These are phyloP conservation scores for Jasminum sambac DNA, from an alignment of 257 asterid species.

Conservation along the genomic window DNA sequence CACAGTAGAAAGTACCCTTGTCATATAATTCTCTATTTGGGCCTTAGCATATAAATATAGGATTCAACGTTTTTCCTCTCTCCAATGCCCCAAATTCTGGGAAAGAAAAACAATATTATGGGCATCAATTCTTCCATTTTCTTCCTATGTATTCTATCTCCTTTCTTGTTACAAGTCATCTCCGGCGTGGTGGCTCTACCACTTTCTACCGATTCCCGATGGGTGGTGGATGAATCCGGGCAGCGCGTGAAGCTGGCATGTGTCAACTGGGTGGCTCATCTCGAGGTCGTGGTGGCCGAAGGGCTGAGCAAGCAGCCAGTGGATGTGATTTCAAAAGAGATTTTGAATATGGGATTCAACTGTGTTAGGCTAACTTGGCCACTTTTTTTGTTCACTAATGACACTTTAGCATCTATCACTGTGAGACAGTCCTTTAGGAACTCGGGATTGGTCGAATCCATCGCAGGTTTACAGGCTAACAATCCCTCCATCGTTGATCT, in stretches of 20 bases:
- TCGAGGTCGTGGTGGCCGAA: conserved; percentile 86
- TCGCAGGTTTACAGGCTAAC: conserved; percentile 58
- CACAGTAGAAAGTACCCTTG: background rate
- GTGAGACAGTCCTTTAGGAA: conserved; percentile 73
- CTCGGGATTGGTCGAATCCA: conserved; percentile 60
- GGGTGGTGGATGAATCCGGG: conserved; percentile 77
- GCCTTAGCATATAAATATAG: conserved; percentile 14
- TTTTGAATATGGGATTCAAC: conserved; percentile 65
- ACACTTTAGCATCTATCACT: conserved; percentile 52
- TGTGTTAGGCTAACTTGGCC: conserved; percentile 98
- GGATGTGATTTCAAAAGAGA: conserved; percentile 59
- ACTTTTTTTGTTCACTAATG: conserved; percentile 77
- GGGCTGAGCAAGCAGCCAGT: conserved; percentile 84
- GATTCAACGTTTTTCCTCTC: background rate
- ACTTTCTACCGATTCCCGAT: conserved; percentile 68
- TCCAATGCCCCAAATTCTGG: background rate
- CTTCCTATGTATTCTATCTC: conserved; percentile 17
- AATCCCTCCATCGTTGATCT: conserved; percentile 83
- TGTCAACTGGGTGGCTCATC: conserved; percentile 90
- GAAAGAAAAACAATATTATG: conserved; percentile 20
- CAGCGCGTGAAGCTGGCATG: conserved; percentile 79
- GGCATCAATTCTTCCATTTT: conserved; percentile 20
- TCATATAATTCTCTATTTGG: background rate
- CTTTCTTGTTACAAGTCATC: background rate
- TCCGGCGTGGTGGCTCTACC: conserved; percentile 41